Evolutionary conservation across 2,329 filamentous ascomycete species (phyloP).

Genomic region (Stemphylium beticola): DNA sequence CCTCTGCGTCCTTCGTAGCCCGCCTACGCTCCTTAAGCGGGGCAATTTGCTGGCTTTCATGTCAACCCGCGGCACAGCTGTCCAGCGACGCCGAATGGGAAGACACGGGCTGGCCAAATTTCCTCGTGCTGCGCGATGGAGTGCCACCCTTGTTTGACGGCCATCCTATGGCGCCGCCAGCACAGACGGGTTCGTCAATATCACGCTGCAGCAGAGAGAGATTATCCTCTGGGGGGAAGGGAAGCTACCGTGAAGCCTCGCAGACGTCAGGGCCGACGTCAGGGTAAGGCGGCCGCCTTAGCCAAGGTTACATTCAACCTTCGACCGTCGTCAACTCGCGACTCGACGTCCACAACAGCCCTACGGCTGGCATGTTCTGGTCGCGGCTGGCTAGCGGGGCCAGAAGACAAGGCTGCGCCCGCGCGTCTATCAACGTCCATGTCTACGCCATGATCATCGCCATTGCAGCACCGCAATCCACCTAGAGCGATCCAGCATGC

Average conservation of each 20-base stretch:
- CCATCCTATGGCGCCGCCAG: slow-evolving; percentile 29
- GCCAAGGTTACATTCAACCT: not conserved
- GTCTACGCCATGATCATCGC: slow-evolving; percentile 21
- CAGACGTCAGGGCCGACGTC: slow-evolving; percentile 2
- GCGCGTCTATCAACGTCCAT: slow-evolving; percentile 1
- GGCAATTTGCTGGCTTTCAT: slow-evolving; percentile 27
- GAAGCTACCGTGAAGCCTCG: slow-evolving; percentile 1
- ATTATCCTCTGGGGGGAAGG: slow-evolving; percentile 23
- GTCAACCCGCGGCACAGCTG: slow-evolving; percentile 30
- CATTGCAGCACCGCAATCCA: slow-evolving; percentile 15
- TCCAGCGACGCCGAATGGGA: slow-evolving; percentile 31
- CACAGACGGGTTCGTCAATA: slow-evolving; percentile 39
- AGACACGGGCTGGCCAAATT: slow-evolving; percentile 30
- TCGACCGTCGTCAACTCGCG: not conserved
- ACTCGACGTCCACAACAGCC: not conserved
- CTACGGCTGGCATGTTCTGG: not conserved
- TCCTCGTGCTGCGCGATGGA: slow-evolving; percentile 38
- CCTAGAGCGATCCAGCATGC: slow-evolving; percentile 31
- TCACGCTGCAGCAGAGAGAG: slow-evolving; percentile 37
- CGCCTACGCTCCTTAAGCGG: slow-evolving; percentile 22
- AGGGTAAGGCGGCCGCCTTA: slow-evolving; percentile 11
- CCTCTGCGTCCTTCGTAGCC: slow-evolving; percentile 23
- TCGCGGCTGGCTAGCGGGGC: slow-evolving; percentile 1
- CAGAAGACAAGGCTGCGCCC: slow-evolving; percentile 12
- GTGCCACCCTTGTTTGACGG: slow-evolving; percentile 31